Base-by-base conservation (phyloP, 345 rosid species). In the Gossypium bickii region DNA sequence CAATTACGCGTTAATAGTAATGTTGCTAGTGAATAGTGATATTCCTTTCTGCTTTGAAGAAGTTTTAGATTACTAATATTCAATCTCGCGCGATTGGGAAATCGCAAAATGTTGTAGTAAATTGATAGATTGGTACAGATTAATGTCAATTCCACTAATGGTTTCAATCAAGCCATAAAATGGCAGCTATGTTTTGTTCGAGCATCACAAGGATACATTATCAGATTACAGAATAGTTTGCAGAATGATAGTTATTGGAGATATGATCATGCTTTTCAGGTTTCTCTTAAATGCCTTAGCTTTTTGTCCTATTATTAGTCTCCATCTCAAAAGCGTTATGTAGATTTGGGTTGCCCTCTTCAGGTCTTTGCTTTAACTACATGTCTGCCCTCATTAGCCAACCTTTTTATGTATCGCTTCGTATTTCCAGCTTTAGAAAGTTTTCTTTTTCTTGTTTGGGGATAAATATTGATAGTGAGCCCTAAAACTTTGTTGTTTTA, bases 401-500 rank as follows among this genome's bases (percentile, higher is more conserved):
- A 66, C 52, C 52, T 18, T 66, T 20, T 66, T 66, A 6, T 45
- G 17, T 11, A 10, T 11, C 4, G 47, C 56, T n/a, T 41, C 52
- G 44, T 45, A 49, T 45, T 61, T 29, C 38, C 38, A 29, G 38
- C 38, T 29, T 29, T 11, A 20, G 29, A 52, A 18, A 7, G 57
- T 52, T 6, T 12, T 18, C 9, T 38, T 53, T 10, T 3, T 51
- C 13, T 52, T 47, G 12, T 1, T 9, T 29, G 55, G 52, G 52
- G 52, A 48, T 48, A 48, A 12, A 48, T 48, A 12, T 49, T 3
- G 53, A 49, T 11, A 12, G 2, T 12, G 16, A 12, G 43, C 53
- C 51, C 17, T 62, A 34, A 17, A 24, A 17, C 51, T 71, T 75
- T 17, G 6, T 73, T 75, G 61, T 52, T 48, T 52, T 67, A 79